A percentile compares a stretch with the other conserved stretches of the same genome.
These are phyloP conservation scores for Fusarium redolens DNA, from an alignment of 2,329 filamentous ascomycete species.

Conservation along the genomic window DNA sequence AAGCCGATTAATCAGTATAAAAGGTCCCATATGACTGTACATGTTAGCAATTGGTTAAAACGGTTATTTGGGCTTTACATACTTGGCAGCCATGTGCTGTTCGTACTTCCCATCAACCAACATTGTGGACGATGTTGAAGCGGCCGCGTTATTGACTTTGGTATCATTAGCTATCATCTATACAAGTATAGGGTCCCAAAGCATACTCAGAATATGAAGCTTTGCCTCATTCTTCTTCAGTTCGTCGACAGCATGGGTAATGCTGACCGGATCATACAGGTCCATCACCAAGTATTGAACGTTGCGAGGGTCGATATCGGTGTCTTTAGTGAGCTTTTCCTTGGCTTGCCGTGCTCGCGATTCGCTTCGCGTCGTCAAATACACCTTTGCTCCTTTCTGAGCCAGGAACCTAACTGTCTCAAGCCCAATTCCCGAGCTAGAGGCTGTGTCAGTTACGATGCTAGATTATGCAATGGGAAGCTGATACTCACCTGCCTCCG, in stretches of 20 bases:
- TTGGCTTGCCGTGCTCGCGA: not conserved
- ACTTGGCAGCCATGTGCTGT: not conserved
- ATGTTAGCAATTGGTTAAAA: accelerated
- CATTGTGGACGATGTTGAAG: accelerated
- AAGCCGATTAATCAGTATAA: not conserved
- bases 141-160: not conserved
- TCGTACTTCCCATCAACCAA: not conserved
- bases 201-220: not conserved
- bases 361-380: not conserved
- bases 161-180: accelerated
- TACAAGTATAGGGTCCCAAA: accelerated
- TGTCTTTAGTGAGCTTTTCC: accelerated
- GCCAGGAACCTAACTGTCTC: not conserved
- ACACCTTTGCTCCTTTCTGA: not conserved
- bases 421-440: not conserved
- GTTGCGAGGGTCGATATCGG: accelerated
- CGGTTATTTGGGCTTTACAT: accelerated
- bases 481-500: not conserved
- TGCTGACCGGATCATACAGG: not conserved
- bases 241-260: accelerated
- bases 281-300: accelerated
- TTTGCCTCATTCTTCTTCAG: not conserved
- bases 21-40: not conserved
- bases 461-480: accelerated
- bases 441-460: accelerated